Evolutionary conservation across 2,329 filamentous ascomycete genomes (phyloP), one percentile per base, ranked within the genome.

Genomic region (Pyrenophora graminea): DNA sequence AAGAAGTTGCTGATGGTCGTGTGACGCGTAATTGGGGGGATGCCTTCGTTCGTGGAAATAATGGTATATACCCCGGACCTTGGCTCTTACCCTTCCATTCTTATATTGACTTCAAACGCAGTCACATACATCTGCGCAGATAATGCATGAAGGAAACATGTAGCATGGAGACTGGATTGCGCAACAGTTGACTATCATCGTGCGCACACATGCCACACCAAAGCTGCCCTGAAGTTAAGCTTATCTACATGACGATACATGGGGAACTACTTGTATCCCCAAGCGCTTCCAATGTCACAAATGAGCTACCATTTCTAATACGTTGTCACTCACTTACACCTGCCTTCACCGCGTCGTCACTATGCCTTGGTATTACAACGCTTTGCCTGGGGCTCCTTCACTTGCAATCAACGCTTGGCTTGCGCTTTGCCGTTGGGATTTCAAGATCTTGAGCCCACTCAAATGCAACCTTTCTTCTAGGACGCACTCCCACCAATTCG

Each of bases 21-120:
- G 85, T 93, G 76, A 84, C 89, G 66, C 84, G 90, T 66, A 89
- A 84, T 47, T 97, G 96, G 72, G 93, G 93, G 6, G 93, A 97
- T 79, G 91, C 93, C 4, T 97, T 97, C 73, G 89, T 97, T 51
- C 84, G 93, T 74, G 93, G 93, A 63, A 97, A 97, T 77, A 97
- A 97, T 69, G 93, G 93, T 95, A 62, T 27, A 51, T 31, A 31
- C 19, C 21, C 10, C 39, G 19, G 19, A 5, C n/a, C 21, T 34
- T n/a, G 15, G 10, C 13, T 34, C 12, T 19, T 25, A 12, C 25
- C 31, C 12, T 39, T 17, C 12, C 10, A 13, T 39, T 10, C 4
- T 8, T 51, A 25, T 51, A 23, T 59, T 68, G 19, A 66, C 40
- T 21, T 39, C 19, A 18, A 13, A 15, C 30, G 30, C 25, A 69